Base-by-base conservation (phyloP, 169 alveolate species). In the Sarcocystis neurona region DNA sequence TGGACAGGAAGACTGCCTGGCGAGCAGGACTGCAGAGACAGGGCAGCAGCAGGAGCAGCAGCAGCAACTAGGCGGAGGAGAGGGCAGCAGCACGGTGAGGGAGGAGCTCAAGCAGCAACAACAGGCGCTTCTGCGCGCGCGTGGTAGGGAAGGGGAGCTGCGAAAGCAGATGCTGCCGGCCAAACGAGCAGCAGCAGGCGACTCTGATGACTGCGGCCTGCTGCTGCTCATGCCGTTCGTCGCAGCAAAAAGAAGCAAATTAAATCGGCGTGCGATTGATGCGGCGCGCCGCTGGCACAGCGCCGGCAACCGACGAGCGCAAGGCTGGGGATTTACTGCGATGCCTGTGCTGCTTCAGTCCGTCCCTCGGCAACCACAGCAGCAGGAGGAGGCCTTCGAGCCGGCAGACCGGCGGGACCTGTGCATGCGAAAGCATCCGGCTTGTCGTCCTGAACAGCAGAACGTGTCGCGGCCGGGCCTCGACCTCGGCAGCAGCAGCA, bases 141-240 rank as follows among this genome's bases (percentile, higher is more conserved):
- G n/a, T n/a, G n/a, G n/a, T n/a, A n/a, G n/a, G n/a, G n/a, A n/a
- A n/a, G n/a, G n/a, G n/a, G n/a, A n/a, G n/a, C n/a, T 72, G 56
- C 34, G 34, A 39, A 8, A 30, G 6, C 82, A 72, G 53, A 72
- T 23, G 53, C 82, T 72, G 2, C 82, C 82, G 1, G 53, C 82
- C 58, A 72, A 72, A 32, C 47, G 82, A 4, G 56, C 82, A 2
- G n/a, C n/a, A n/a, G n/a, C n/a, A n/a, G n/a, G n/a, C n/a, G 82
- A 56, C 39, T 6, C 15, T 1, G 82, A 72, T 37, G 82, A 56
- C 39, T 6, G 39, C 5, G 82, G 41, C 34, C 41, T 72, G 82
- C 82, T 72, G 39, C 6, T 72, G 82, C 58, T 39, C 37, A 72
- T 72, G 82, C 82, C 82, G 56, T 72, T 72, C 41, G 82, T 72